Percentiles rank a stretch among this genome's conserved stretches.
Conservation (phyloP, 495 filamentous ascomycete genomes). For the Xylaria scruposa region DNA sequence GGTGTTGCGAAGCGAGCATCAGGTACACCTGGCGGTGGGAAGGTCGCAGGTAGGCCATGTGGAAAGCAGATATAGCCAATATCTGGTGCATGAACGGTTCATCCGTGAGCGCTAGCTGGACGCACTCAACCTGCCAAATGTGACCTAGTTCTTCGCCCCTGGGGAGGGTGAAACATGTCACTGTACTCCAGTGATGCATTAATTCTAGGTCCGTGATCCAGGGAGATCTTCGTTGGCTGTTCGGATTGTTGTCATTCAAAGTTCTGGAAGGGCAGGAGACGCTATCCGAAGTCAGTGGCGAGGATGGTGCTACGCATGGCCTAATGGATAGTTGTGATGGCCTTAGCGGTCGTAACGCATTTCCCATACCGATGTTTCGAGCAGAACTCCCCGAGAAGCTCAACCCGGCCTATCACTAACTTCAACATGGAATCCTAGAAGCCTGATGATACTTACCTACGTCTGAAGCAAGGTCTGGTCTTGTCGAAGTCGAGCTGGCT, state of each 20-base stretch:
- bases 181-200: conserved; percentile 4
- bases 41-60: background rate
- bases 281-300: background rate
- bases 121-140: background rate
- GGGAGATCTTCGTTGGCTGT: background rate
- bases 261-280: background rate
- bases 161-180: conserved; percentile 4
- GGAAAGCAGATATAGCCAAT: background rate
- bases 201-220: background rate
- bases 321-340: background rate
- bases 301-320: background rate
- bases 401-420: background rate
- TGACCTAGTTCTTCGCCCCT: background rate
- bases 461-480: background rate
- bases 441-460: background rate
- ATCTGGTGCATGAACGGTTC: background rate
- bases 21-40: background rate
- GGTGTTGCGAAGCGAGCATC: background rate
- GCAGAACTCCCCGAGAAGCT: background rate
- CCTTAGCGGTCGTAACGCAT: background rate
- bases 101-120: background rate
- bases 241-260: background rate
- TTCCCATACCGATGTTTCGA: background rate
- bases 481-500: background rate
- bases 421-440: background rate